phyloP scores from a whole-genome alignment of 345 rosid genomes.

The Rhodamnia argentea region DNA sequence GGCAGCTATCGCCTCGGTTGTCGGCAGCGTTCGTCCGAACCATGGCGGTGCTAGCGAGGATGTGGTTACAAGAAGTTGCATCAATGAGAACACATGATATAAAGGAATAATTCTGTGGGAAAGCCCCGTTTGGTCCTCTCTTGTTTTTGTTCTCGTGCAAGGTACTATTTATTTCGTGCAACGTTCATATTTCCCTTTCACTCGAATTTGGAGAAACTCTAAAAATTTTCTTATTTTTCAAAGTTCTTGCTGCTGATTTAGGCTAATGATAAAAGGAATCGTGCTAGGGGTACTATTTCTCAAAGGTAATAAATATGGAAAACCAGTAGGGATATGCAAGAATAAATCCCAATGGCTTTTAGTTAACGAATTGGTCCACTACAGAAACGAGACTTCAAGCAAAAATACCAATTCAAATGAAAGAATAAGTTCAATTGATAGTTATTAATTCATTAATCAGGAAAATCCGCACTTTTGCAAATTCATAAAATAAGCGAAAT shows the following conservation, averaged over 20 bases:
- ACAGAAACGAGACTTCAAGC: too few relatives aligned
- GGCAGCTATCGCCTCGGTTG: conserved; percentile 39
- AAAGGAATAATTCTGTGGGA: background rate
- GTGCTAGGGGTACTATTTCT: background rate
- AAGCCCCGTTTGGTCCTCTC: background rate
- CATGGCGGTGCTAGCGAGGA: background rate
- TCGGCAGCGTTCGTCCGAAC: conserved; percentile 5
- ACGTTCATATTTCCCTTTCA: background rate
- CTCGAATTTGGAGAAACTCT: background rate
- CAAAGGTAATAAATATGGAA: background rate
- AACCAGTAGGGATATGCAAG: too few relatives aligned
- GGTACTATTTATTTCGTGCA: background rate
- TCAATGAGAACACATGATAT: background rate
- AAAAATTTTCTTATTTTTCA: background rate
- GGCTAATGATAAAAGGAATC: background rate
- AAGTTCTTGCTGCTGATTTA: background rate
- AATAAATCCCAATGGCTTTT: too few relatives aligned
- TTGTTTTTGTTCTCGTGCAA: background rate
- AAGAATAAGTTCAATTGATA: too few relatives aligned
- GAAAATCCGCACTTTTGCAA: too few relatives aligned
- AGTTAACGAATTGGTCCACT: too few relatives aligned
- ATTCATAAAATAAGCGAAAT: too few relatives aligned
- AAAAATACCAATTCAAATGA: too few relatives aligned
- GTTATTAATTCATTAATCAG: too few relatives aligned
- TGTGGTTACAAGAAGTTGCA: background rate